A percentile compares a stretch with the other conserved stretches of the same genome.
Conservation (phyloP, 495 filamentous ascomycete species). For the Aspergillus leporis region DNA sequence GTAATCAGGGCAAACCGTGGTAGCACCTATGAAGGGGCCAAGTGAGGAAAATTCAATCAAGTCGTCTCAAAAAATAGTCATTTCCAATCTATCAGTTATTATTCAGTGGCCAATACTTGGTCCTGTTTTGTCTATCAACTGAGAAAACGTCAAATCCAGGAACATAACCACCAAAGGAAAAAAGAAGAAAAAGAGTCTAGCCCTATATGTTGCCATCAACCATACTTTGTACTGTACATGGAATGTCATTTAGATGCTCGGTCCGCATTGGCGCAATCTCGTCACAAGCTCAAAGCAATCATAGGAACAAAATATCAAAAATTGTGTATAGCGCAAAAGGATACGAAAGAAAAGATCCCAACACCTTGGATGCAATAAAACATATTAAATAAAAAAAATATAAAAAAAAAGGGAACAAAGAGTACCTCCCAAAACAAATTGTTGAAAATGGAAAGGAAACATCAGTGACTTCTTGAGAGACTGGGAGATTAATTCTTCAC, state of each 20-base stretch:
- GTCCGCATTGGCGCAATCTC: constrained; percentile 2
- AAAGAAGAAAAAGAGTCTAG: constrained; percentile 12
- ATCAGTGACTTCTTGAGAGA: not conserved
- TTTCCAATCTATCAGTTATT: constrained; percentile 1
- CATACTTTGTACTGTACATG: constrained; percentile 22
- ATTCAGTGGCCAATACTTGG: not conserved
- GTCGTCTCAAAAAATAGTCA: not conserved
- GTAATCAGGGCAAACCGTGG: not conserved
- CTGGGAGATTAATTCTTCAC: not conserved
- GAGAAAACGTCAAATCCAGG: constrained; percentile 9
- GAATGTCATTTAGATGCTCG: constrained; percentile 17
- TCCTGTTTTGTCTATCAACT: constrained; percentile 6
- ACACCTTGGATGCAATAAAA: constrained; percentile 6
- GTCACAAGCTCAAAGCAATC: not conserved
- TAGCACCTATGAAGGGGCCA: not conserved
- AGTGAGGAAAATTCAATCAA: not conserved
- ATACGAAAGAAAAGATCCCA: constrained; percentile 6
- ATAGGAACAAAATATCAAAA: not conserved
- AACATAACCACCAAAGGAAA: constrained; percentile 13
- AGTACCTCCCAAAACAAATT: not conserved
- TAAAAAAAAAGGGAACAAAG: constrained; percentile 11
- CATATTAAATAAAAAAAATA: constrained; percentile 11
- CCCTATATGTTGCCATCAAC: constrained; percentile 22
- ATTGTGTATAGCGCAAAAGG: not conserved
- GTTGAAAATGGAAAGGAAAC: not conserved